Conservation (phyloP, 1,284 basidiomycete genomes). For the Coniophora puteana region DNA sequence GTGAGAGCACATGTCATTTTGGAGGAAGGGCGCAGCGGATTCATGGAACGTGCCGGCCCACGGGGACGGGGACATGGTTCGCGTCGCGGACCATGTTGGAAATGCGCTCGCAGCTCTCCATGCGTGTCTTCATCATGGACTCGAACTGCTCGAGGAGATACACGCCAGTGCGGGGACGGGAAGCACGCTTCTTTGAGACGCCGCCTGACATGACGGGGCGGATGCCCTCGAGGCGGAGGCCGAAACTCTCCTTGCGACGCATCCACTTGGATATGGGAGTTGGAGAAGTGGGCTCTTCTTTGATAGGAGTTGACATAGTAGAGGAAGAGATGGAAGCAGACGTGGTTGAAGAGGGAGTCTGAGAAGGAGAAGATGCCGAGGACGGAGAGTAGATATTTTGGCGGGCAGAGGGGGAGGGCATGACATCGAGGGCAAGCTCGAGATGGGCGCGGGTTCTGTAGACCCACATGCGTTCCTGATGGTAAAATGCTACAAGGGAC, state of each 20-base stretch:
- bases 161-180: slow-evolving; percentile 27
- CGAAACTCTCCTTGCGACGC: slow-evolving; percentile 45
- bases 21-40: slow-evolving; percentile 1
- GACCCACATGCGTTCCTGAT: slow-evolving; percentile 66
- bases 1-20: too few relatives aligned
- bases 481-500: slow-evolving; percentile 60
- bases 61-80: too few relatives aligned
- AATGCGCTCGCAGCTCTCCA: slow-evolving; percentile 69
- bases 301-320: too few relatives aligned
- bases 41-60: too few relatives aligned
- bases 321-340: slow-evolving; percentile 12
- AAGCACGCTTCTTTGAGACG: slow-evolving; percentile 20
- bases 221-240: slow-evolving; percentile 44
- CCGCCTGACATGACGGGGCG: too few relatives aligned
- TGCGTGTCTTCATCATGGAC: slow-evolving; percentile 64
- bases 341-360: slow-evolving; percentile 2
- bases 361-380: too few relatives aligned
- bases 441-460: slow-evolving; percentile 48
- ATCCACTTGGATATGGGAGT: slow-evolving; percentile 33
- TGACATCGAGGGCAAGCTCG: slow-evolving; percentile 33
- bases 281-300: slow-evolving; percentile 16
- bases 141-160: slow-evolving; percentile 66
- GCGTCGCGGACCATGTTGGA: slow-evolving; percentile 55
- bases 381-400: slow-evolving; percentile 14
- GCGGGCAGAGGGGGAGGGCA: slow-evolving; percentile 21